These are phyloP conservation scores for Leersia perrieri DNA, from an alignment of 176 grass and related monocot genomes.

Conservation along the genomic window DNA sequence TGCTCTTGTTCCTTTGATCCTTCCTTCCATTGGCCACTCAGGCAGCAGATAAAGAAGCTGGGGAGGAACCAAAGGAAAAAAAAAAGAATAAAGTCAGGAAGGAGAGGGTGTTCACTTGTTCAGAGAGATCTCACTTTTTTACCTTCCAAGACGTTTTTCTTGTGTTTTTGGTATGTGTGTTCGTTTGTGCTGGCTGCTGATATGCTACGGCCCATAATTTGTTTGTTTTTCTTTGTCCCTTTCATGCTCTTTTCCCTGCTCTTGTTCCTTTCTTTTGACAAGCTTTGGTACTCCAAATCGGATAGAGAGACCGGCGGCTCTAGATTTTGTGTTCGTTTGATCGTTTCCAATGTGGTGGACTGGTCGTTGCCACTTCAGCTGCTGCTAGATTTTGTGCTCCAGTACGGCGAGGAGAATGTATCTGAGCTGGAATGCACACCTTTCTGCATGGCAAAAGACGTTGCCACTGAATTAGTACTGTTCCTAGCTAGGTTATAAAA, in stretches of 20 bases:
- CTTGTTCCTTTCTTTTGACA: constrained; percentile 46
- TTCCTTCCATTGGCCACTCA: not conserved
- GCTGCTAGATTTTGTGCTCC: constrained; percentile 38
- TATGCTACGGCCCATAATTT: constrained; percentile 23
- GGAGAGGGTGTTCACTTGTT: constrained; percentile 15
- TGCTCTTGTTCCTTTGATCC: constrained; percentile 2
- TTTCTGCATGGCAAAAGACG: constrained; percentile 7
- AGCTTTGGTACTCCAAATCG: constrained; percentile 22
- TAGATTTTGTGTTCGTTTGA: not conserved
- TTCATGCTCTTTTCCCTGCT: not conserved
- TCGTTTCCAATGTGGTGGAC: not conserved
- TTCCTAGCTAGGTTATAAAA: not conserved
- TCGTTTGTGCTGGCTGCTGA: not conserved
- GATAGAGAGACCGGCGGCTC: constrained; percentile 7
- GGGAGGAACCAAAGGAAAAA: constrained; percentile 18
- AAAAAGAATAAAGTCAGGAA: constrained; percentile 28
- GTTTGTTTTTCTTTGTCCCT: constrained; percentile 44
- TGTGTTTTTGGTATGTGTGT: constrained; percentile 25
- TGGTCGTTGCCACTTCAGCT: constrained; percentile 30
- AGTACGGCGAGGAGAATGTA: constrained; percentile 19
- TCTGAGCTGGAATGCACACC: constrained; percentile 12
- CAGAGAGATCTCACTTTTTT: constrained; percentile 35
- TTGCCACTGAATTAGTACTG: not conserved
- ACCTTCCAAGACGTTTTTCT: constrained; percentile 31
- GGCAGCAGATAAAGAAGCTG: constrained; percentile 9